Evolutionary conservation across 164 flowering plant species (phyloP), one percentile per base, ranked within the genome.

Genomic region (Santalum album): DNA sequence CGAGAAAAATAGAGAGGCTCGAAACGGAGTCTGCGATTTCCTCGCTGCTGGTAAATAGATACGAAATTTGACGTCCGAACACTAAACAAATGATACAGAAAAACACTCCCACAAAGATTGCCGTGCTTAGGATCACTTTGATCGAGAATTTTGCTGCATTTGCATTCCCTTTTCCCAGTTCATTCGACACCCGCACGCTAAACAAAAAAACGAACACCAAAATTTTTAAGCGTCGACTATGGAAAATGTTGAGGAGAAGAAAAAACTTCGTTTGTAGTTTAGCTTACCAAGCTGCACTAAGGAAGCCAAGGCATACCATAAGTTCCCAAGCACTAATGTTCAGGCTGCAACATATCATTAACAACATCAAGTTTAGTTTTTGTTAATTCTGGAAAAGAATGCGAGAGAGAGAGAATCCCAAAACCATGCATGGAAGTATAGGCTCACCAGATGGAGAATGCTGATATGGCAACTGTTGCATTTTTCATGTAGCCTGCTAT

Each of bases 161-260:
- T 0, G 65, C 68, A 55, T 72, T 35, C 7, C 74, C 76, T 57
- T 61, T 61, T 14, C 75, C 75, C 0, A 71, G 63, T 54, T 75
- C 75, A 50, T 75, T 71, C 44, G 73, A 63, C 53, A 75, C 61
- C 1, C 79, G 60, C 9, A 75, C 76, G 49, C 79, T 74, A 17
- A 2, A 49, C n/a, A n/a, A n/a, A n/a, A n/a, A n/a, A n/a, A n/a
- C n/a, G n/a, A n/a, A 56, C 12, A 49, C 15, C 2, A 46, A 27
- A 3, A 51, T 39, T 20, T 0, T 14, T 11, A 1, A 15, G 21
- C 15, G 1, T 9, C 23, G 14, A 34, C 17, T 11, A 27, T n/a
- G 12, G 17, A 26, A 14, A 16, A n/a, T n/a, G n/a, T n/a, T n/a
- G n/a, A n/a, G n/a, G n/a, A 55, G 32, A 26, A 38, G 38, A 32